Conservation (phyloP, 106 monocot species). For the Allium fistulosum region DNA sequence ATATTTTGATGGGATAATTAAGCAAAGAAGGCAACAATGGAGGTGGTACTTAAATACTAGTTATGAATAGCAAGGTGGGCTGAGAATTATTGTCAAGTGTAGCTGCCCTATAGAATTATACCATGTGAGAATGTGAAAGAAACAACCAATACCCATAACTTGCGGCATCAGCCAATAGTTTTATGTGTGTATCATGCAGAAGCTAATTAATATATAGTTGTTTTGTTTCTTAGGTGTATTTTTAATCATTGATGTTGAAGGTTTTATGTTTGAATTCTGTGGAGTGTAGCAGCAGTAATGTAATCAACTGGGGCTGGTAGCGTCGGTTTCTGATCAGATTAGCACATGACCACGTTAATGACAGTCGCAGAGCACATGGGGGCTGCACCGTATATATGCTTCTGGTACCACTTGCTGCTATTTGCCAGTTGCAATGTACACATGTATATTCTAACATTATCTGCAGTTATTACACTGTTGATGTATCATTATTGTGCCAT, state of each 20-base stretch:
- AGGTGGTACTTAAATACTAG: slow-evolving; percentile 9
- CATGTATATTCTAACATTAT: too few relatives aligned
- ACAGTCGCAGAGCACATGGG: slow-evolving; percentile 9
- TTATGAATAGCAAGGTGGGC: neutral
- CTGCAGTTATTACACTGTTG: too few relatives aligned
- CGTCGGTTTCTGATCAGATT: too few relatives aligned
- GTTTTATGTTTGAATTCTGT: neutral
- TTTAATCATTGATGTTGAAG: slow-evolving; percentile 1
- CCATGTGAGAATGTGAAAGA: slow-evolving; percentile 1
- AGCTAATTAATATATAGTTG: neutral
- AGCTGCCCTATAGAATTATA: too few relatives aligned
- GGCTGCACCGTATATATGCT: too few relatives aligned
- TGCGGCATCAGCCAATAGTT: slow-evolving; percentile 3
- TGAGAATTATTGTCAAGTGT: neutral
- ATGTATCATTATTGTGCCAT: too few relatives aligned
- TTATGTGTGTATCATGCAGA: neutral
- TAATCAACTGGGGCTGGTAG: neutral
- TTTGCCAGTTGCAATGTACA: too few relatives aligned
- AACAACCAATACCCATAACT: slow-evolving; percentile 10
- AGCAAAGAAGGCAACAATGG: neutral
- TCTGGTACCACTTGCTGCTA: too few relatives aligned
- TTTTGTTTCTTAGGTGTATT: neutral
- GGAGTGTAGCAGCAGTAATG: neutral
- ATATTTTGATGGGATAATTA: too few relatives aligned
- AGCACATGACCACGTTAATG: slow-evolving; percentile 12